Conservation (phyloP, 139 green algal species). For the Limnomonas spitsbergensis region DNA sequence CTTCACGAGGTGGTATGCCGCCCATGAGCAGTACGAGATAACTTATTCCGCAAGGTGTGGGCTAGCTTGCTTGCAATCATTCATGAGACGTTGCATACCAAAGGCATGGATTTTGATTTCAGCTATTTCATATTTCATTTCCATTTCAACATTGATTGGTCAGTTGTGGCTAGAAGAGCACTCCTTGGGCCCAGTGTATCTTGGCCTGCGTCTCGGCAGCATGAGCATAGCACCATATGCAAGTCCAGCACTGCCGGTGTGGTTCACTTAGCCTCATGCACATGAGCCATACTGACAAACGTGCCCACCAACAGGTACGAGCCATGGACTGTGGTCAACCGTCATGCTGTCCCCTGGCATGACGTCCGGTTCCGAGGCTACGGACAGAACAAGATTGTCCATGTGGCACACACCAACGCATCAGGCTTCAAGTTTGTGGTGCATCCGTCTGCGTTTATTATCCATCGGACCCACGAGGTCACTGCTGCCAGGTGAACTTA, state of each 20-base stretch:
- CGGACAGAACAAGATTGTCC: conserved; percentile 23
- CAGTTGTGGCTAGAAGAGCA: no score
- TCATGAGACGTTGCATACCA: no score
- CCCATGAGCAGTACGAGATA: conserved; percentile 10
- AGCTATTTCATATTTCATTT: no score
- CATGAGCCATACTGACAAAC: no score
- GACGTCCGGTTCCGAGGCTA: conserved; percentile 38
- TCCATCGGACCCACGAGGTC: conserved; percentile 15
- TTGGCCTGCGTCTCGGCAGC: no score
- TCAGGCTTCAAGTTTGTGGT: conserved; percentile 17
- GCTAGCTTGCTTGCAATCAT: no score
- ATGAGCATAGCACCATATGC: no score
- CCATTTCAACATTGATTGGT: no score
- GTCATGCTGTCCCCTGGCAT: conserved; percentile 20
- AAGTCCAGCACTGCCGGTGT: no score
- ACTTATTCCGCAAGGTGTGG: conserved; percentile 5
- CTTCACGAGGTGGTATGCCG: conserved; percentile 10
- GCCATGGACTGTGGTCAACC: conserved; percentile 34
- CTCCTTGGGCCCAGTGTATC: no score
- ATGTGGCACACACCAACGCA: conserved; percentile 9
- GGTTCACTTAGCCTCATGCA: no score
- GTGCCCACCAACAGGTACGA: conserved; percentile 30
- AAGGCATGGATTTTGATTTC: no score
- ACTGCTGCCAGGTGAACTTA: conserved; percentile 9
- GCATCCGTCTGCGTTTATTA: conserved; percentile 22